Conservation (phyloP, 1,284 basidiomycete genomes). For the Ustilago loliicola region DNA sequence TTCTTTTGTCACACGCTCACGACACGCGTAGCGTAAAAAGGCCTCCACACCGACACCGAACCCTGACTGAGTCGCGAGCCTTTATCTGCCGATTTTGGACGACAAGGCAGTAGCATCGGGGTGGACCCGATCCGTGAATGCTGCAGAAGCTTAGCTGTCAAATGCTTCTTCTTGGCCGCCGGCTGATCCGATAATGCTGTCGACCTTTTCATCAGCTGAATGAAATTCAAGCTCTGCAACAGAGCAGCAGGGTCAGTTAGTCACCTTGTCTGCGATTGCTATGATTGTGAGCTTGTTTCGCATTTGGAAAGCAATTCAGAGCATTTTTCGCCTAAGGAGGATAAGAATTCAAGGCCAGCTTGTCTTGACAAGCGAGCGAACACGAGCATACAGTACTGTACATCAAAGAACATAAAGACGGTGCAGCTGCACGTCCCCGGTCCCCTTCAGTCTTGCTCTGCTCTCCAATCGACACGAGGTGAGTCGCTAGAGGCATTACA, state of each 20-base stretch:
- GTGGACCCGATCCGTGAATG: background rate
- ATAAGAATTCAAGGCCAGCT: constrained; percentile 18
- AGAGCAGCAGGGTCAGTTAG: too few species aligned
- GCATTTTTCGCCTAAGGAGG: constrained; percentile 10
- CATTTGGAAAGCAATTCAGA: constrained; percentile 2
- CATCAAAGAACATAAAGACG: background rate
- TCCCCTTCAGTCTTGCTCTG: background rate
- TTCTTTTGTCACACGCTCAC: constrained; percentile 19
- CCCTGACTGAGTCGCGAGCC: background rate
- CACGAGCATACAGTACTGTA: constrained; percentile 3
- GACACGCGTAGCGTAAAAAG: constrained; percentile 24
- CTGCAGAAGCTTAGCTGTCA: background rate
- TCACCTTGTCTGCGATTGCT: too few species aligned
- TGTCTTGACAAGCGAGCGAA: constrained; percentile 4
- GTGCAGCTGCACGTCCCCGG: background rate
- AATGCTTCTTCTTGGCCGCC: background rate
- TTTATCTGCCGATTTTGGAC: background rate
- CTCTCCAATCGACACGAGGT: background rate
- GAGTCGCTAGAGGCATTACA: background rate
- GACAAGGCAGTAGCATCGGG: background rate
- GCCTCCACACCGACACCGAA: constrained; percentile 16
- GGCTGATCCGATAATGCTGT: background rate
- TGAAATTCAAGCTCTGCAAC: too few species aligned
- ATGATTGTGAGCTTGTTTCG: background rate
- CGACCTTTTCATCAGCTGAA: background rate